phyloP scores from a whole-genome alignment of 345 rosid genomes.

The Reutealis trisperma region DNA sequence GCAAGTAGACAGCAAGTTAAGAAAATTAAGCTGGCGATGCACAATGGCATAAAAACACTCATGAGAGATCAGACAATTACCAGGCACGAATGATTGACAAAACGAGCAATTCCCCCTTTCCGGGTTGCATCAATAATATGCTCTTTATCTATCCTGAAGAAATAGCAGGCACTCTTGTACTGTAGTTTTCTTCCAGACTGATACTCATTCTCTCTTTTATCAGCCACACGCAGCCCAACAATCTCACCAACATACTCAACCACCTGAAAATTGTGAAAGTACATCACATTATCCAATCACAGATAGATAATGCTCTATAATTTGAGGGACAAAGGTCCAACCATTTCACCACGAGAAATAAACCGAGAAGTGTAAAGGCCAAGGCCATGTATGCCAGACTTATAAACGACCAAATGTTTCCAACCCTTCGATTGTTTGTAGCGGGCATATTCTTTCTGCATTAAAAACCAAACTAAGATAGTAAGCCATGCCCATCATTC shows the following conservation, averaged over 20 bases:
- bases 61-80: constrained; percentile 26
- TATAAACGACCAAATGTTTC: constrained; percentile 59
- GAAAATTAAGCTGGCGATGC: constrained; percentile 3
- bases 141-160: constrained; percentile 64
- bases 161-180: constrained; percentile 61
- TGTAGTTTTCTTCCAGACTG: constrained; percentile 55
- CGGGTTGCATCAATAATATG: constrained; percentile 60
- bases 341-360: constrained; percentile 59
- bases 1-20: constrained; percentile 14
- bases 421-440: constrained; percentile 51
- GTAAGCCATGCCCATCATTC: not conserved
- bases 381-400: constrained; percentile 64
- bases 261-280: constrained; percentile 33
- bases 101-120: constrained; percentile 62
- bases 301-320: not conserved
- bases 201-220: constrained; percentile 54
- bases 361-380: constrained; percentile 60
- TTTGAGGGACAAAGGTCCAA: constrained; percentile 27
- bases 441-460: constrained; percentile 61
- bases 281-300: constrained; percentile 15
- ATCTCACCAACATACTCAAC: constrained; percentile 65
- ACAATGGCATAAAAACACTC: not conserved
- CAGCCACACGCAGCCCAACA: constrained; percentile 52
- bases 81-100: constrained; percentile 65
- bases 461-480: not conserved